Percentiles rank a stretch among this genome's conserved stretches.
Conservation (phyloP, 345 rosid species). For the Odontarrhena argentea region DNA sequence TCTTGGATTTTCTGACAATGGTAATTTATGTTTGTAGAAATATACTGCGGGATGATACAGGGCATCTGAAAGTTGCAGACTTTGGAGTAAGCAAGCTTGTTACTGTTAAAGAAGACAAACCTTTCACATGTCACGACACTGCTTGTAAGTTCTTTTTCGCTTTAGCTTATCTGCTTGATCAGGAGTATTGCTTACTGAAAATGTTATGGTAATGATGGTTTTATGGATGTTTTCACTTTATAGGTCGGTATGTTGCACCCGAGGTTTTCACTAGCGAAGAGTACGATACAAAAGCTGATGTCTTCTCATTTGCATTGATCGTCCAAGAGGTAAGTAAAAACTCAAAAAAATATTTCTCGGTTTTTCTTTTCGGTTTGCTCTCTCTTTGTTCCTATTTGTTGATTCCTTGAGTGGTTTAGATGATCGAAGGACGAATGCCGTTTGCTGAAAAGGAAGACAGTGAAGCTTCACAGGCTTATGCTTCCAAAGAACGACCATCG, state of each 20-base stretch:
- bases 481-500: slow-evolving; percentile 54
- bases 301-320: slow-evolving; percentile 90
- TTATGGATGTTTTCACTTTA: slow-evolving; percentile 20
- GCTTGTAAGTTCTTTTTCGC: slow-evolving; percentile 59
- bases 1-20: slow-evolving; percentile 37
- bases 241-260: slow-evolving; percentile 88
- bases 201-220: background rate
- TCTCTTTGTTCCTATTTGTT: slow-evolving; percentile 16
- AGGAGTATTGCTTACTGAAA: slow-evolving; percentile 17
- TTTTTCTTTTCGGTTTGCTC: background rate
- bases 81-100: slow-evolving; percentile 94
- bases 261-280: slow-evolving; percentile 72
- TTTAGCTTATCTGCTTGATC: slow-evolving; percentile 7
- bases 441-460: slow-evolving; percentile 63
- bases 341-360: background rate
- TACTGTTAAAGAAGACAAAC: slow-evolving; percentile 81
- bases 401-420: slow-evolving; percentile 44
- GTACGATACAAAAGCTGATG: slow-evolving; percentile 92
- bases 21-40: slow-evolving; percentile 56
- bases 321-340: slow-evolving; percentile 70
- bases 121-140: slow-evolving; percentile 60
- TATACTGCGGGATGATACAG: slow-evolving; percentile 90
- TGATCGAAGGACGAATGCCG: slow-evolving; percentile 87
- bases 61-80: slow-evolving; percentile 95
- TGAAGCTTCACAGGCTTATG: slow-evolving; percentile 66